These are phyloP conservation scores for Fusarium sp. DNA, from an alignment of 2,329 filamentous ascomycete species.

Conservation along the genomic window DNA sequence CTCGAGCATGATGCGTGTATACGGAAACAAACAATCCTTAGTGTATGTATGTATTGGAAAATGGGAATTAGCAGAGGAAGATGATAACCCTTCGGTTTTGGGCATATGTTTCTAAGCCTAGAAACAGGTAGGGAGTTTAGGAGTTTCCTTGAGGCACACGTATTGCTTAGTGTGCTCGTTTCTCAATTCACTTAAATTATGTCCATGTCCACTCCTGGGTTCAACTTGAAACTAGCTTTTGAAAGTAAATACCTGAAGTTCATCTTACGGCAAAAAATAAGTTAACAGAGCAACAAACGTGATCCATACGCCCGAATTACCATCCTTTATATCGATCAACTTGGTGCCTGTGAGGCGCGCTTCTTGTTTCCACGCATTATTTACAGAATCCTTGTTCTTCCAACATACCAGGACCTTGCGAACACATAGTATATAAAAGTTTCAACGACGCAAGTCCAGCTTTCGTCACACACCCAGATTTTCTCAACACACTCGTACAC, in stretches of 20 bases:
- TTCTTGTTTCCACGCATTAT: slow-evolving; percentile 31
- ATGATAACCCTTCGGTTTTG: slow-evolving; percentile 18
- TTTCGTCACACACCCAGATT: slow-evolving; percentile 29
- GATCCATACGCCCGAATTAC: background rate
- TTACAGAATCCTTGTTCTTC: slow-evolving; percentile 14
- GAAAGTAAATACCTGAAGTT: background rate
- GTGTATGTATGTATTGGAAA: slow-evolving; percentile 24
- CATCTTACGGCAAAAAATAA: background rate
- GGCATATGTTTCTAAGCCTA: slow-evolving; percentile 28
- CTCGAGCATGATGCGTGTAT: slow-evolving; percentile 21
- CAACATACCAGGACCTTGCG: slow-evolving; percentile 18
- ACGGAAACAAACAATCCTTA: slow-evolving; percentile 2
- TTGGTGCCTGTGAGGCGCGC: slow-evolving; percentile 22
- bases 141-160: slow-evolving; percentile 15
- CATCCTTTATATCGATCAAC: slow-evolving; percentile 2
- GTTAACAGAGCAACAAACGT: background rate
- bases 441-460: slow-evolving; percentile 43
- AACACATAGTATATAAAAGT: slow-evolving; percentile 32
- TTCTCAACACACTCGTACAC: slow-evolving; percentile 72
- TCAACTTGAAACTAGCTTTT: background rate
- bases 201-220: background rate
- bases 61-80: slow-evolving; percentile 2
- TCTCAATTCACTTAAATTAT: slow-evolving; percentile 8
- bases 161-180: slow-evolving; percentile 25
- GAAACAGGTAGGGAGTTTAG: slow-evolving; percentile 31